Base-by-base conservation (phyloP, 768 basidiomycete genomes). In the Arthromyces matolae region DNA sequence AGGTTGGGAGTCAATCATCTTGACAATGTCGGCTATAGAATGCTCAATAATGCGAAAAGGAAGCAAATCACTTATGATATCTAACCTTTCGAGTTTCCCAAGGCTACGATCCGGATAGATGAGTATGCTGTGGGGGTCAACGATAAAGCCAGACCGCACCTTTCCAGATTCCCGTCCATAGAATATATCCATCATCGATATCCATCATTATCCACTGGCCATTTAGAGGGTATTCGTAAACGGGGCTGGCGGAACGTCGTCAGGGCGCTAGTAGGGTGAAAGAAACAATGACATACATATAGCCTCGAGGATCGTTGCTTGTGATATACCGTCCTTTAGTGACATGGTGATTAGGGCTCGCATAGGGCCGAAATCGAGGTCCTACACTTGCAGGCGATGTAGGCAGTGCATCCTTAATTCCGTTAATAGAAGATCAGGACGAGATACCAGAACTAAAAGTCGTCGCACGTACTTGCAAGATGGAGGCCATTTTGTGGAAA, bases 141-240 rank as follows among this genome's bases (percentile, higher is more conserved):
- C 2, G 35, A 25, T 20, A 3, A 28, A 10, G 6, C 6, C 27
- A 18, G 12, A n/a, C 32, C 71, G 51, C 49, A 89, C 89, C 90
- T 76, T 93, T 93, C 91, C 91, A 93, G 44, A 93, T 93, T 8
- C 89, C 88, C 1, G 92, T 93, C 90, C 91, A 93, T 14, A 92
- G 72, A 49, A 93, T 84, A 63, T 90, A 93, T 3, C 91, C 91
- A 62, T 92, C 90, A 63, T 93, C 91, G 60, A 89, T 86, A 70
- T 93, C 91, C 80, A 93, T 90, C 91, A 93, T 93, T 60, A 93
- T 89, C 87, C 89, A 91, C 60, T 93, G 89, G 18, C 84, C 86
- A 53, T 90, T 89, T 47, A 93, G 73, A 1, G 88, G 89, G 58
- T 92, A 93, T 63, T 93, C 91, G 60, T 88, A 93, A 9, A 93